Conservation (phyloP, 1,139 yeast genomes). For the Debaryomycetaceae sp. region DNA sequence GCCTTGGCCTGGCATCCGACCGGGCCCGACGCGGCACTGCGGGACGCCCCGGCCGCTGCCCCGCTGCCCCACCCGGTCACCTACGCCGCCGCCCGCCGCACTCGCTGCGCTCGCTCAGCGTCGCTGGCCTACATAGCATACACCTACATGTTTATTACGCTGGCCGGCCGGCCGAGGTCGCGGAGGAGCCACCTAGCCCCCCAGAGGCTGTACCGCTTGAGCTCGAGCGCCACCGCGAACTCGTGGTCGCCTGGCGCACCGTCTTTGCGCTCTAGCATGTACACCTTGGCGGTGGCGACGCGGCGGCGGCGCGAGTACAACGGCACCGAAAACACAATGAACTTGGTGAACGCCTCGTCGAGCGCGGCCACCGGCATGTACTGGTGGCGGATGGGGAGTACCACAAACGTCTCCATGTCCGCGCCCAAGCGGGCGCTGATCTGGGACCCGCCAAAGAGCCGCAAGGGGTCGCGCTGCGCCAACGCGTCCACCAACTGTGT, state of each 20-base stretch:
- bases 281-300: slow-evolving; percentile 31
- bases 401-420: slow-evolving; percentile 30
- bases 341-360: slow-evolving; percentile 10
- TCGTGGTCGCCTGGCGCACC: slow-evolving; percentile 8
- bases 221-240: no score
- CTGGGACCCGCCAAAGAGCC: slow-evolving; percentile 20
- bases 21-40: no score
- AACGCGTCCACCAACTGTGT: slow-evolving; percentile 19
- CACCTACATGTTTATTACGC: no score
- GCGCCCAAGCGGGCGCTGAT: slow-evolving; percentile 20
- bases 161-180: no score
- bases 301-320: slow-evolving; percentile 22
- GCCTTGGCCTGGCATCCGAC: no score
- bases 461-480: slow-evolving; percentile 9
- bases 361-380: slow-evolving; percentile 3
- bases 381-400: slow-evolving; percentile 7
- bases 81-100: no score
- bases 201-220: no score
- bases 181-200: no score
- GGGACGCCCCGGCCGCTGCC: no score
- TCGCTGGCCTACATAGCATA: no score
- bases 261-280: slow-evolving; percentile 20
- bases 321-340: slow-evolving; percentile 34
- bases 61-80: no score
- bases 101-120: no score